phyloP scores from a whole-genome alignment of 768 basidiomycete species.

The Russula virescens region DNA sequence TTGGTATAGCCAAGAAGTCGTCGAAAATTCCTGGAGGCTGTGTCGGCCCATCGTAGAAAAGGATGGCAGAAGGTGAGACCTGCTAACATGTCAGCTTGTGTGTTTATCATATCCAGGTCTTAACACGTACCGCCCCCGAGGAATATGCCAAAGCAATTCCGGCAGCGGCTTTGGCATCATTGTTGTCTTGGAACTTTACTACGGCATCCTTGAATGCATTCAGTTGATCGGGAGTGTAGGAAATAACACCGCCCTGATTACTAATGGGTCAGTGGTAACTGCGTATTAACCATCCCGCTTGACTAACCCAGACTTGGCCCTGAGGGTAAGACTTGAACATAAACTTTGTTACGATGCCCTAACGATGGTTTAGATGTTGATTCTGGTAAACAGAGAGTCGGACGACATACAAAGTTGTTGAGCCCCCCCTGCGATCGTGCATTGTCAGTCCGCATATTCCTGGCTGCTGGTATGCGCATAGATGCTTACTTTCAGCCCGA shows the following conservation, averaged over 20 bases:
- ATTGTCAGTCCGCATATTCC: background rate
- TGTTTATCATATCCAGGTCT: no score
- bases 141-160: background rate
- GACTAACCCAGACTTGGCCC: slow-evolving; percentile 27
- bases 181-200: slow-evolving; percentile 5
- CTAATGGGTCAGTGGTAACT: background rate
- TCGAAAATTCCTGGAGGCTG: slow-evolving; percentile 21
- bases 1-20: slow-evolving; percentile 20
- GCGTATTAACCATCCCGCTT: no score
- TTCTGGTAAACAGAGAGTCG: no score
- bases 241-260: background rate
- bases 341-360: slow-evolving; percentile 15
- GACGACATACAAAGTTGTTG: slow-evolving; percentile 13
- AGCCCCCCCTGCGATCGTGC: slow-evolving; percentile 6
- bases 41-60: slow-evolving; percentile 21
- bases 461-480: no score
- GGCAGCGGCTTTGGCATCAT: slow-evolving; percentile 1
- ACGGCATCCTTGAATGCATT: background rate
- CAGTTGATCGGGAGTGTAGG: background rate
- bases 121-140: background rate
- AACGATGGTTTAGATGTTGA: no score
- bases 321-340: slow-evolving; percentile 23
- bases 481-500: slow-evolving; percentile 3
- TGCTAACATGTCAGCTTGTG: no score
- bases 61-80: background rate